Conservation (phyloP, 2,329 filamentous ascomycete species). For the Curvularia hawaiiensis region DNA sequence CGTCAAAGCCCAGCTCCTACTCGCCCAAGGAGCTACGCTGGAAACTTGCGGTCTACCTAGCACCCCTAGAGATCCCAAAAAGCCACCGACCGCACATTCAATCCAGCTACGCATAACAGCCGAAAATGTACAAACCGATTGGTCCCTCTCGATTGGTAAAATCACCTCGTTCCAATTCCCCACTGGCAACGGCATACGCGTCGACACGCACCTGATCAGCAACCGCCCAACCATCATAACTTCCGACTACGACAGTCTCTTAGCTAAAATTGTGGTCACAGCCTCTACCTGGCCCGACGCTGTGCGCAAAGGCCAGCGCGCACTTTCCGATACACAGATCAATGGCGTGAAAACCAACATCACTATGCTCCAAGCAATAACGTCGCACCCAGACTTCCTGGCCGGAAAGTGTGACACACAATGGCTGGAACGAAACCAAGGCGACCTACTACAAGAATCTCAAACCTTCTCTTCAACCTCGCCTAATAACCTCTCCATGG, state of each 20-base stretch:
- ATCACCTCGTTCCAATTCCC: conserved; percentile 61
- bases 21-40: conserved; percentile 58
- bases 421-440: conserved; percentile 62
- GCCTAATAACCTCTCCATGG: not conserved
- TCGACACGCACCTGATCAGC: conserved; percentile 61
- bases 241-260: conserved; percentile 63
- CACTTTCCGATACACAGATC: conserved; percentile 62
- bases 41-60: conserved; percentile 42
- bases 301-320: conserved; percentile 60
- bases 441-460: conserved; percentile 44
- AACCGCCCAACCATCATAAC: conserved; percentile 53
- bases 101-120: conserved; percentile 65
- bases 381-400: conserved; percentile 57
- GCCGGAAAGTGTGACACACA: conserved; percentile 58
- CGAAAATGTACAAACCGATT: conserved; percentile 59
- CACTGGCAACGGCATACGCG: conserved; percentile 61
- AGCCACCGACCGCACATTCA: conserved; percentile 51
- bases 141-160: conserved; percentile 65
- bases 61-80: conserved; percentile 32
- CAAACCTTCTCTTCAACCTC: conserved; percentile 6
- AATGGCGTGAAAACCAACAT: conserved; percentile 64
- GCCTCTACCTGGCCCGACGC: conserved; percentile 58
- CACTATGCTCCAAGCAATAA: conserved; percentile 59
- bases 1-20: conserved; percentile 59
- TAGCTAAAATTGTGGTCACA: conserved; percentile 65